phyloP scores from a whole-genome alignment of 805 yeast species.

The Blastobotrys chiropterorum region DNA sequence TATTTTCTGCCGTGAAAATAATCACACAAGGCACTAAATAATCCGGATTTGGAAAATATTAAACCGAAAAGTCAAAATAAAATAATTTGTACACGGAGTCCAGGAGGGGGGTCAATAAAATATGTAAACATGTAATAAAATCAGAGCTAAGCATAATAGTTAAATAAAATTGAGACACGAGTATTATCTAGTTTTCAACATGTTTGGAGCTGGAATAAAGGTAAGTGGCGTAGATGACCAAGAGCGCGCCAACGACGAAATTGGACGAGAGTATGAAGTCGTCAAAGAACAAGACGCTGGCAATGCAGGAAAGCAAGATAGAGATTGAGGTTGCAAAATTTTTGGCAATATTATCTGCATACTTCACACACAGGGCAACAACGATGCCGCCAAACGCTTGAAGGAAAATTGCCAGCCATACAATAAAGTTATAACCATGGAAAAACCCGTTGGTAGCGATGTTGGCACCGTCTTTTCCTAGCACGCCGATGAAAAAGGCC shows the following conservation, averaged over 20 bases:
- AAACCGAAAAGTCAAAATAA: no score
- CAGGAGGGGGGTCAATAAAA: neutral
- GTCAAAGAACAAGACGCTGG: slow-evolving; percentile 30
- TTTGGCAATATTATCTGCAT: slow-evolving; percentile 37
- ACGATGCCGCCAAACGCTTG: slow-evolving; percentile 37
- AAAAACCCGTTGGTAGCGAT: slow-evolving; percentile 33
- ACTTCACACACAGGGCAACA: slow-evolving; percentile 37
- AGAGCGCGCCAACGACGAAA: slow-evolving; percentile 30
- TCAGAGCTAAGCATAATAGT: neutral
- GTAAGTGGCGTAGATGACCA: slow-evolving; percentile 33
- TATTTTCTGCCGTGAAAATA: no score
- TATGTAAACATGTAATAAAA: neutral
- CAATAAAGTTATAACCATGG: slow-evolving; percentile 33
- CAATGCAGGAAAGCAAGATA: slow-evolving; percentile 32
- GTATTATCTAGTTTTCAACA: neutral
- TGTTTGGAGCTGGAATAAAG: slow-evolving; percentile 20
- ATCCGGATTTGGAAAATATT: neutral
- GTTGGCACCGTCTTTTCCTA: slow-evolving; percentile 29
- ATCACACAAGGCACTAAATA: no score
- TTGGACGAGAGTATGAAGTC: slow-evolving; percentile 27
- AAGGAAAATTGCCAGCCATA: slow-evolving; percentile 31
- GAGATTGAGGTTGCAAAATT: slow-evolving; percentile 37
- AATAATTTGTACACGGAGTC: neutral
- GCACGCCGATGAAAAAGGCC: slow-evolving; percentile 31
- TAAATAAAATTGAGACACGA: neutral